phyloP scores from a whole-genome alignment of 306 rosid species.

The Lathyrus tuberosus region DNA sequence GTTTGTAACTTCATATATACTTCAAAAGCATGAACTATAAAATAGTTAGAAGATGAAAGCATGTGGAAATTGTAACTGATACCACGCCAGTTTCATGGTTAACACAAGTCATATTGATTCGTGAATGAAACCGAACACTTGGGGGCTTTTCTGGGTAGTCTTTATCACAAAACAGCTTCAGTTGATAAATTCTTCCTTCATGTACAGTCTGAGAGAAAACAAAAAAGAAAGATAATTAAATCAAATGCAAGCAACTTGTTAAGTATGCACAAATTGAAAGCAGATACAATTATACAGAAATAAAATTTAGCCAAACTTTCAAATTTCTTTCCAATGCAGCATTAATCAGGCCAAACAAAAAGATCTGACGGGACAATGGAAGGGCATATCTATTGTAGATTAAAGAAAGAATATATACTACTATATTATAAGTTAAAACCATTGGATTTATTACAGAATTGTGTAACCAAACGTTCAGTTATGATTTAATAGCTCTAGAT shows the following conservation, averaged over 20 bases:
- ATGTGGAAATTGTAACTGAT: constrained; percentile 43
- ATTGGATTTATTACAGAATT: background rate
- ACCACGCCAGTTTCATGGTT: constrained; percentile 99
- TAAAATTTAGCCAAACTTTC: background rate
- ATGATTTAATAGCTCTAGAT: background rate
- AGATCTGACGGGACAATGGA: background rate
- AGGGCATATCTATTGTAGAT: constrained; percentile 3
- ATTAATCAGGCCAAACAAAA: background rate
- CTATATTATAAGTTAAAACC: constrained; percentile 20
- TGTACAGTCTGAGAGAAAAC: constrained; percentile 74
- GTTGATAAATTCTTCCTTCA: constrained; percentile 98
- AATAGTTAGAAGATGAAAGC: constrained; percentile 25
- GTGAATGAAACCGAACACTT: constrained; percentile 95
- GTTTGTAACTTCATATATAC: constrained; percentile 16
- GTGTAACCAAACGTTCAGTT: constrained; percentile 1
- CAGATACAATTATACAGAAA: background rate
- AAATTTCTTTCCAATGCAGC: background rate
- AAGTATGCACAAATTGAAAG: constrained; percentile 21
- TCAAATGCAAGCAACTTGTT: constrained; percentile 32
- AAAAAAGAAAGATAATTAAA: constrained; percentile 18
- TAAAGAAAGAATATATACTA: background rate
- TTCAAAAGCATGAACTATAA: constrained; percentile 6
- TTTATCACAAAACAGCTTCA: constrained; percentile 98
- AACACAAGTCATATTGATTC: constrained; percentile 95
- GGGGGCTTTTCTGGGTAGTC: constrained; percentile 99